These are phyloP conservation scores for Colletotrichum cordylinicola DNA, from an alignment of 2,329 filamentous ascomycete genomes.

Conservation along the genomic window DNA sequence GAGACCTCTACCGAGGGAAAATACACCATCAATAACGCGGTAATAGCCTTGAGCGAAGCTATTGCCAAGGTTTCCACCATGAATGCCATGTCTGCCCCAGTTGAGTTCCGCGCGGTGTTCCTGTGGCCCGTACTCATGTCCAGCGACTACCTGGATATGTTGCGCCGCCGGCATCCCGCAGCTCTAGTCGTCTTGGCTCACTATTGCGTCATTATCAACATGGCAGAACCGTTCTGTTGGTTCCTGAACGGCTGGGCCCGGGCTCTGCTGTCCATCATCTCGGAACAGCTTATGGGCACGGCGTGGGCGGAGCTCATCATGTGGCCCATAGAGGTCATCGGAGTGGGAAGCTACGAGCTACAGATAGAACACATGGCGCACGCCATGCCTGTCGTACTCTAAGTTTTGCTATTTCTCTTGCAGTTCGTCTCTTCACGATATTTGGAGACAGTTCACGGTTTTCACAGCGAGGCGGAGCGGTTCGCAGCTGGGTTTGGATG, in stretches of 20 bases:
- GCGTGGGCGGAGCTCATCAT: not conserved
- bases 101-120: slow-evolving; percentile 27
- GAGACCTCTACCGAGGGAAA: not conserved
- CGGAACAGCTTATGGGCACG: slow-evolving; percentile 6
- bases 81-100: slow-evolving; percentile 16
- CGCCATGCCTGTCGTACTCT: slow-evolving; percentile 1
- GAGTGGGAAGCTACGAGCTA: not conserved
- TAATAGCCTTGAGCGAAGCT: slow-evolving; percentile 7
- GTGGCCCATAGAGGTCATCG: slow-evolving; percentile 11
- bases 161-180: slow-evolving; percentile 23
- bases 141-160: slow-evolving; percentile 24
- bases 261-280: not conserved
- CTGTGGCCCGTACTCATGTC: slow-evolving; percentile 29
- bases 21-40: slow-evolving; percentile 8
- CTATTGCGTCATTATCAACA: slow-evolving; percentile 28
- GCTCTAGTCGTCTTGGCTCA: slow-evolving; percentile 25
- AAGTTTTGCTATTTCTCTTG: not conserved
- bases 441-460: not conserved
- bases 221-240: slow-evolving; percentile 26
- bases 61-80: slow-evolving; percentile 10
- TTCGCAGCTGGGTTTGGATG: not conserved
- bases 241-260: slow-evolving; percentile 21
- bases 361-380: slow-evolving; percentile 1
- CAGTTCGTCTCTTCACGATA: not conserved
- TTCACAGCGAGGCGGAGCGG: not conserved